Conservation (phyloP, 345 rosid species). For the Salix suchowensis region DNA sequence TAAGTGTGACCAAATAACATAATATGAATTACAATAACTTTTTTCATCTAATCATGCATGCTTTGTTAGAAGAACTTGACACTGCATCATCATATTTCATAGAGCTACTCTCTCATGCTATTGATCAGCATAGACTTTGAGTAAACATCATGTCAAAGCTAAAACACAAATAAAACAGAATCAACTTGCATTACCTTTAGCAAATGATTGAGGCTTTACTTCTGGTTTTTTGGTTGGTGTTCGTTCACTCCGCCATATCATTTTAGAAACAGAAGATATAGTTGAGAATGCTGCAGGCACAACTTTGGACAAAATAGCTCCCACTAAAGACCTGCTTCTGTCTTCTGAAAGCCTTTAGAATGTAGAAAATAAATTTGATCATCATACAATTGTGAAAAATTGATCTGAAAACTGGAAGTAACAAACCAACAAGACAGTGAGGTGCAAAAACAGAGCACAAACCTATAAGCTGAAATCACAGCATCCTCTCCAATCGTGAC, state of each 20-base stretch:
- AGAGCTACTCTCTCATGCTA: neutral
- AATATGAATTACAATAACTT: neutral
- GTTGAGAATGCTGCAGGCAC: constrained; percentile 92
- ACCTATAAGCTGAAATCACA: constrained; percentile 96
- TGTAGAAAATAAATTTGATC: constrained; percentile 7
- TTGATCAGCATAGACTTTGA: neutral
- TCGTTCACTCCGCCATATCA: constrained; percentile 82
- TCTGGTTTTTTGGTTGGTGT: constrained; percentile 51
- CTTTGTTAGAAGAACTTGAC: neutral
- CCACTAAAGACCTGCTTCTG: constrained; percentile 75
- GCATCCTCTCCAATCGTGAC: constrained; percentile 92
- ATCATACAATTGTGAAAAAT: neutral
- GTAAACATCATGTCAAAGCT: neutral
- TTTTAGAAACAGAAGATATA: constrained; percentile 81
- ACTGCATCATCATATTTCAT: neutral
- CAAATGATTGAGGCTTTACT: constrained; percentile 75
- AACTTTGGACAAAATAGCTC: constrained; percentile 88
- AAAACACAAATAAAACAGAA: neutral
- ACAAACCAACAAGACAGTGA: neutral
- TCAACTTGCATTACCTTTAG: constrained; percentile 50
- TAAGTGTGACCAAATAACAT: neutral
- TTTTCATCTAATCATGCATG: neutral
- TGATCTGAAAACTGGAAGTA: neutral
- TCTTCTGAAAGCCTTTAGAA: constrained; percentile 85
- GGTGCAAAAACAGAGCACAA: constrained; percentile 3